Conservation (phyloP, 495 filamentous ascomycete species). For the Penicillium coprophilum region DNA sequence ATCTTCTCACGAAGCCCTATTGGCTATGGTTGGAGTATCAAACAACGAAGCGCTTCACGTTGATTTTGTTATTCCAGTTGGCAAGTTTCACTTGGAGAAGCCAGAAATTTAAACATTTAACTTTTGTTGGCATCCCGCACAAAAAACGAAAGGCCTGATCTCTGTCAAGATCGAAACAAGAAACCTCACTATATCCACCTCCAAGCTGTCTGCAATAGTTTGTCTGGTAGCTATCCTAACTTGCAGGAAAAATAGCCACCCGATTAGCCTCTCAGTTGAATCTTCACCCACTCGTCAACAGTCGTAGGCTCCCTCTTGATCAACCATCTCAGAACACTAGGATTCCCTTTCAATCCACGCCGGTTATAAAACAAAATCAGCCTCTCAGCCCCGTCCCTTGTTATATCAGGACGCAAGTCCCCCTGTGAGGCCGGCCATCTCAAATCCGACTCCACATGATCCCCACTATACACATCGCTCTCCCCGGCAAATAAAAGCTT, state of each 20-base stretch:
- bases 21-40: neutral
- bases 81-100: neutral
- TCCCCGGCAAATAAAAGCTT: constrained; percentile 7
- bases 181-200: neutral
- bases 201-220: neutral
- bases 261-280: neutral
- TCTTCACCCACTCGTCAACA: constrained; percentile 3
- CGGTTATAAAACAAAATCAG: constrained; percentile 35
- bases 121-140: neutral
- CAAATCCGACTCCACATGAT: neutral
- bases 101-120: neutral
- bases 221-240: neutral
- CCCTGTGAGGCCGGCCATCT: neutral
- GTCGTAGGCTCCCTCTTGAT: constrained; percentile 29
- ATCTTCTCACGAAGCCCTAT: neutral
- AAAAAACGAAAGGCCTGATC: neutral
- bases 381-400: constrained; percentile 27
- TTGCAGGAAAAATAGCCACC: neutral
- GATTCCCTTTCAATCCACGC: constrained; percentile 32
- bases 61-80: neutral
- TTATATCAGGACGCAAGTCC: constrained; percentile 11
- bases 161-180: neutral
- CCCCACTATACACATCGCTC: neutral
- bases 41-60: neutral
- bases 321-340: constrained; percentile 36